A percentile compares a stretch with the other conserved stretches of the same genome.
Conservation (phyloP, 106 monocot genomes). For the Cymbidium sinense region DNA sequence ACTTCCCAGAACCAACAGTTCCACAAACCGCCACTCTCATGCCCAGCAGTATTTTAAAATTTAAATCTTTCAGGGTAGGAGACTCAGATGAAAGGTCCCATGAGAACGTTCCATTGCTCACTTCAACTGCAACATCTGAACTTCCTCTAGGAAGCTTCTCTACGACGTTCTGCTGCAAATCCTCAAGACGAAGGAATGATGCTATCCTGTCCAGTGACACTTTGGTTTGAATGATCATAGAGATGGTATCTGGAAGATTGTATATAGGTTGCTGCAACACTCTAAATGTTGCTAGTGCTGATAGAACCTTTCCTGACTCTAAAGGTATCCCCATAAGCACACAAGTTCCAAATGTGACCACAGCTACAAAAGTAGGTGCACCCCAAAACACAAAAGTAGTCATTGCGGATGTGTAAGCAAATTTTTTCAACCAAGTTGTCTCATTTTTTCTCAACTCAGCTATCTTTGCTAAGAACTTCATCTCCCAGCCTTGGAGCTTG, state of each 20-base stretch:
- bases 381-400: slow-evolving; percentile 60
- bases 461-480: slow-evolving; percentile 84
- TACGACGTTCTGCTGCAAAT: slow-evolving; percentile 41
- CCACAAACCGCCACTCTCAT: slow-evolving; percentile 89
- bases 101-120: slow-evolving; percentile 57
- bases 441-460: slow-evolving; percentile 58
- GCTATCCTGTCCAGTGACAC: slow-evolving; percentile 85
- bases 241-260: slow-evolving; percentile 61
- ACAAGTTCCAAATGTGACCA: slow-evolving; percentile 74
- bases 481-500: slow-evolving; percentile 95
- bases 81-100: slow-evolving; percentile 58
- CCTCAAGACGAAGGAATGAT: slow-evolving; percentile 62
- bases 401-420: slow-evolving; percentile 52
- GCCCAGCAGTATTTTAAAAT: slow-evolving; percentile 51
- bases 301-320: slow-evolving; percentile 80
- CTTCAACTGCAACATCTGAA: slow-evolving; percentile 53
- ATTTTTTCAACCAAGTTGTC: slow-evolving; percentile 65
- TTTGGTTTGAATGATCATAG: slow-evolving; percentile 69
- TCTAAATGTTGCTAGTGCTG: slow-evolving; percentile 84
- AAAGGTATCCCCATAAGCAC: slow-evolving; percentile 77
- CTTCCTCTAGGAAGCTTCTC: slow-evolving; percentile 46
- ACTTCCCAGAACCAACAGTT: slow-evolving; percentile 84
- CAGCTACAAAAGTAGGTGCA: slow-evolving; percentile 76
- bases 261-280: slow-evolving; percentile 79
- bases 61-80: slow-evolving; percentile 55